These are phyloP conservation scores for Monilinia aucupariae DNA, from an alignment of 2,329 filamentous ascomycete genomes.

Conservation along the genomic window DNA sequence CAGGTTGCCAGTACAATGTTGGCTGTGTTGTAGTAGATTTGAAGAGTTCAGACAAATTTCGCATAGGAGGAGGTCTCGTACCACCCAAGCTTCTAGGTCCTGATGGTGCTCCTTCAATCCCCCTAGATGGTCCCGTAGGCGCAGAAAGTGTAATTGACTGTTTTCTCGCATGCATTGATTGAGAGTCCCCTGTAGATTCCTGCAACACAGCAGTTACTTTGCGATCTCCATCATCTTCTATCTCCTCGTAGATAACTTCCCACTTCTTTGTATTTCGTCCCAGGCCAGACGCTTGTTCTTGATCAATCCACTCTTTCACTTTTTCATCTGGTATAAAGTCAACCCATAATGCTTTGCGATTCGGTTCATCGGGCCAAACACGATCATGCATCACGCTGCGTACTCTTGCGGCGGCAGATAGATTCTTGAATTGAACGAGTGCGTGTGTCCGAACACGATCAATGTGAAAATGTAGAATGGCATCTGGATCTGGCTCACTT, in stretches of 20 bases:
- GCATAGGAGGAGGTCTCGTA: slow-evolving; percentile 33
- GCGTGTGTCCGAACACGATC: slow-evolving; percentile 86
- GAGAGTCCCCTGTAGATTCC: slow-evolving; percentile 37
- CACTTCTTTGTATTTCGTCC: slow-evolving; percentile 49
- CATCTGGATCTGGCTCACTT: slow-evolving; percentile 45
- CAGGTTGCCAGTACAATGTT: slow-evolving; percentile 59
- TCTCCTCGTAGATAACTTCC: slow-evolving; percentile 66
- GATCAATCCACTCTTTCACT: slow-evolving; percentile 67
- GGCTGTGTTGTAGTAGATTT: slow-evolving; percentile 55
- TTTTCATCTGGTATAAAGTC: slow-evolving; percentile 81
- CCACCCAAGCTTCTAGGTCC: slow-evolving; percentile 27
- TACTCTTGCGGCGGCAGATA: slow-evolving; percentile 68
- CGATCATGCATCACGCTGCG: slow-evolving; percentile 69
- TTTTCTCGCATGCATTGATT: not conserved
- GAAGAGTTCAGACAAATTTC: slow-evolving; percentile 49
- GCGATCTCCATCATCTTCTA: slow-evolving; percentile 50
- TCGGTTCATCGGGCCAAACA: slow-evolving; percentile 82
- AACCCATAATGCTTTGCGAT: slow-evolving; percentile 76
- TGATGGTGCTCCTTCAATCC: slow-evolving; percentile 32
- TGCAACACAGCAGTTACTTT: slow-evolving; percentile 52
- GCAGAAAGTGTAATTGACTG: slow-evolving; percentile 31
- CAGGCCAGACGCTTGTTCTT: slow-evolving; percentile 47
- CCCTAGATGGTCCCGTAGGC: slow-evolving; percentile 29
- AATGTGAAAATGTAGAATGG: slow-evolving; percentile 67
- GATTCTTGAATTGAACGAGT: slow-evolving; percentile 66